Evolutionary conservation across 768 basidiomycete species (phyloP).

Genomic region (Phaeolepiota aurea): DNA sequence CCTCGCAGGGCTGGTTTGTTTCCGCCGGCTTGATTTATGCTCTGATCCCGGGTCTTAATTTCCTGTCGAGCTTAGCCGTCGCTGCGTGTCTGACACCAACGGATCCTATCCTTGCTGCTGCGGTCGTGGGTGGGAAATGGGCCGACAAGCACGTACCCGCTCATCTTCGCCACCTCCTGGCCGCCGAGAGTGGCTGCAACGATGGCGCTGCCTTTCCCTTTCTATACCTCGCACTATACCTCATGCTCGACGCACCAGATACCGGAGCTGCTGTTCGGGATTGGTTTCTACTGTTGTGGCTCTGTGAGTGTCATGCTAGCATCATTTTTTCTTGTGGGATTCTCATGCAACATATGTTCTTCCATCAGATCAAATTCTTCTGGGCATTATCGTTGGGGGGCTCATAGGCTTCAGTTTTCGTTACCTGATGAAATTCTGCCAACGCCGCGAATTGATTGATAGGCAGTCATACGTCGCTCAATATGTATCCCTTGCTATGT

Average conservation of each 20-base stretch:
- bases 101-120: conserved; percentile 88
- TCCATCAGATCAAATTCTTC: conserved; percentile 59
- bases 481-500: conserved; percentile 75
- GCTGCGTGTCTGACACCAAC: conserved; percentile 93
- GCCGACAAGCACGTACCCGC: conserved; percentile 95
- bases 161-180: conserved; percentile 57
- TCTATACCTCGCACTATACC: conserved; percentile 82
- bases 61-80: conserved; percentile 83
- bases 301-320: conserved; percentile 47
- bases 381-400: conserved; percentile 71
- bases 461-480: conserved; percentile 93
- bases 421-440: conserved; percentile 89
- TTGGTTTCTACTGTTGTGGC: conserved; percentile 85
- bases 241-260: conserved; percentile 57
- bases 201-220: conserved; percentile 98
- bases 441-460: conserved; percentile 81
- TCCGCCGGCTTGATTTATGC: conserved; percentile 88
- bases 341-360: neutral
- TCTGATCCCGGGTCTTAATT: conserved; percentile 82
- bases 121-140: conserved; percentile 92
- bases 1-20: conserved; percentile 92
- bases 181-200: conserved; percentile 86
- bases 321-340: neutral
- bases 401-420: conserved; percentile 73
- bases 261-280: conserved; percentile 64